phyloP scores from a whole-genome alignment of 176 grass and related monocot species.

The Luzula sylvatica region DNA sequence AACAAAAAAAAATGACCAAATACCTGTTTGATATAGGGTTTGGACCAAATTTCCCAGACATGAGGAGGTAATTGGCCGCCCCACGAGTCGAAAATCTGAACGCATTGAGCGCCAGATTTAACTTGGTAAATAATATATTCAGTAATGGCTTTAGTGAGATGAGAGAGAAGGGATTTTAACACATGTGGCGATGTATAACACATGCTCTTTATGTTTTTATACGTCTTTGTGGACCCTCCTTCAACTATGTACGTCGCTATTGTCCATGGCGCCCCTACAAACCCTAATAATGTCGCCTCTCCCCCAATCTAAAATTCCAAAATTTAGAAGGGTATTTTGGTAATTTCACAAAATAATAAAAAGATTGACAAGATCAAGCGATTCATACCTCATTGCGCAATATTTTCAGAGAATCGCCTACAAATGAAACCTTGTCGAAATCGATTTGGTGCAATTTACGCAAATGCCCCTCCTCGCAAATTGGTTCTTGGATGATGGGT shows the following conservation, averaged over 20 bases:
- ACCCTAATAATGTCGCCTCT: constrained; percentile 83
- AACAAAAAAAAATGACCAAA: neutral
- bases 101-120: constrained; percentile 89
- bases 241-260: constrained; percentile 96
- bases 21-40: constrained; percentile 95
- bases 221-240: constrained; percentile 82
- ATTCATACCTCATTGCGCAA: constrained; percentile 67
- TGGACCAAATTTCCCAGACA: constrained; percentile 97
- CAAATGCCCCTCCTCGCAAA: constrained; percentile 56
- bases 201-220: constrained; percentile 91
- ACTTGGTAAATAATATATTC: constrained; percentile 93
- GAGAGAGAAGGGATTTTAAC: constrained; percentile 72
- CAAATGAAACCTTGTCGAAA: constrained; percentile 77
- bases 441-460: constrained; percentile 57
- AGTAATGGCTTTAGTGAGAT: constrained; percentile 72
- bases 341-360: no score
- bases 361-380: no score
- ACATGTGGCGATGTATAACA: constrained; percentile 75
- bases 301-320: constrained; percentile 44
- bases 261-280: constrained; percentile 96
- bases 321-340: neutral
- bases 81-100: constrained; percentile 99
- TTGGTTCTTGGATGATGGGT: constrained; percentile 60
- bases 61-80: constrained; percentile 94
- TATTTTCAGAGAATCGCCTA: constrained; percentile 76